Percentiles rank a stretch among this genome's conserved stretches.
Conservation (phyloP, 2,329 filamentous ascomycete genomes). For the Sporothrix globosa region DNA sequence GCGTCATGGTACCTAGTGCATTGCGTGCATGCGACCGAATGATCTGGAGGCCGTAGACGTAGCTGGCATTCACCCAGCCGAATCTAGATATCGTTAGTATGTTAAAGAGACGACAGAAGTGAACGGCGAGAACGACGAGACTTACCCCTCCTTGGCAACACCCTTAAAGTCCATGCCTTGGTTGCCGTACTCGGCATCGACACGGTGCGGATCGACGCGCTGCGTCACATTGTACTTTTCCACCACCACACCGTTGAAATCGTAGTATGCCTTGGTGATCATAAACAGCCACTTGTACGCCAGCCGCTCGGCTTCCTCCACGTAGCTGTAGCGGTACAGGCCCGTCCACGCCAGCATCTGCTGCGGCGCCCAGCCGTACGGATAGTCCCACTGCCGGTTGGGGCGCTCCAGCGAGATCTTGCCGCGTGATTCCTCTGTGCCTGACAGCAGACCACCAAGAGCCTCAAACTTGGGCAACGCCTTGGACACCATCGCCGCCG, state of each 20-base stretch:
- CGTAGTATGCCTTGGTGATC: slow-evolving; percentile 97
- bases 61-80: slow-evolving; percentile 98
- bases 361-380: slow-evolving; percentile 97
- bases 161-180: slow-evolving; percentile 95
- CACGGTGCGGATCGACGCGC: slow-evolving; percentile 85
- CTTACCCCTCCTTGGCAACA: slow-evolving; percentile 92
- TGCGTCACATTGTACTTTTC: slow-evolving; percentile 98
- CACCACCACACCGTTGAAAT: slow-evolving; percentile 97
- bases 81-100: slow-evolving; percentile 64
- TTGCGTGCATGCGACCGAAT: slow-evolving; percentile 87
- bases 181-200: slow-evolving; percentile 97
- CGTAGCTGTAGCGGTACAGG: slow-evolving; percentile 86
- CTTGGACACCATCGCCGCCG: slow-evolving; percentile 76
- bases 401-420: slow-evolving; percentile 77
- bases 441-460: slow-evolving; percentile 83
- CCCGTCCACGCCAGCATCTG: slow-evolving; percentile 98
- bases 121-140: slow-evolving; percentile 38
- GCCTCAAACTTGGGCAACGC: slow-evolving; percentile 87
- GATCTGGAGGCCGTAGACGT: slow-evolving; percentile 88
- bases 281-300: slow-evolving; percentile 98
- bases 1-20: slow-evolving; percentile 83
- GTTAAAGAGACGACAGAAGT: background rate
- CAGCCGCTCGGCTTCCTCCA: slow-evolving; percentile 83
- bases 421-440: slow-evolving; percentile 87
- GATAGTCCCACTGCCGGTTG: slow-evolving; percentile 98